Evolutionary conservation across 139 green algal genomes (phyloP).

Genomic region (Pycnococcus provasolii): DNA sequence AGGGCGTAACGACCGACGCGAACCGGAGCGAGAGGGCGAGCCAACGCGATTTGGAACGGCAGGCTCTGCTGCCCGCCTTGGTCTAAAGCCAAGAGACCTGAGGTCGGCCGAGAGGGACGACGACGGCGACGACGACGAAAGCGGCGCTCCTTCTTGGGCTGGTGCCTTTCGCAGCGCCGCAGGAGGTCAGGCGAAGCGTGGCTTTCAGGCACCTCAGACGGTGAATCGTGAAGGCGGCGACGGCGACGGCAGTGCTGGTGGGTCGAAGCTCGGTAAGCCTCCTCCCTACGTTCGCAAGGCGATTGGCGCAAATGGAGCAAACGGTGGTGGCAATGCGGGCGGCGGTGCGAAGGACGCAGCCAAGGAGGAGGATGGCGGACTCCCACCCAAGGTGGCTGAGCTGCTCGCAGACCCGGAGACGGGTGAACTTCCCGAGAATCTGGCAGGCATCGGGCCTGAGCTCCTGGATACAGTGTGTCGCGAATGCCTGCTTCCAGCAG

Average conservation of each 20-base stretch:
- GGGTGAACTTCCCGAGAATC: conserved; percentile 21
- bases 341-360: background rate
- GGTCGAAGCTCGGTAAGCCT: background rate
- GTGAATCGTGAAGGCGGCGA: background rate
- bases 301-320: background rate
- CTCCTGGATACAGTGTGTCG: conserved; percentile 21
- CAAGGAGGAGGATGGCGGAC: background rate
- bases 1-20: too few species aligned
- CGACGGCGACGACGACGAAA: conserved; percentile 7
- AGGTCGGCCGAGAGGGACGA: background rate
- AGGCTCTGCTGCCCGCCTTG: too few species aligned
- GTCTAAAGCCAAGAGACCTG: background rate
- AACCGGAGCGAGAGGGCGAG: too few species aligned
- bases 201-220: background rate
- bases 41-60: too few species aligned
- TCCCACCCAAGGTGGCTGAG: background rate
- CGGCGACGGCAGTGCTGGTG: background rate
- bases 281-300: conserved; percentile 13
- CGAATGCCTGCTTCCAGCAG: conserved; percentile 12
- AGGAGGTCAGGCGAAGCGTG: background rate
- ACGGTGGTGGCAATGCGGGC: background rate
- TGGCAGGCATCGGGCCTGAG: conserved; percentile 13
- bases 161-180: background rate
- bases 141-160: background rate
- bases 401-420: conserved; percentile 2